These are phyloP conservation scores for Drechslera avenae DNA, from an alignment of 2,329 filamentous ascomycete genomes.

Conservation along the genomic window DNA sequence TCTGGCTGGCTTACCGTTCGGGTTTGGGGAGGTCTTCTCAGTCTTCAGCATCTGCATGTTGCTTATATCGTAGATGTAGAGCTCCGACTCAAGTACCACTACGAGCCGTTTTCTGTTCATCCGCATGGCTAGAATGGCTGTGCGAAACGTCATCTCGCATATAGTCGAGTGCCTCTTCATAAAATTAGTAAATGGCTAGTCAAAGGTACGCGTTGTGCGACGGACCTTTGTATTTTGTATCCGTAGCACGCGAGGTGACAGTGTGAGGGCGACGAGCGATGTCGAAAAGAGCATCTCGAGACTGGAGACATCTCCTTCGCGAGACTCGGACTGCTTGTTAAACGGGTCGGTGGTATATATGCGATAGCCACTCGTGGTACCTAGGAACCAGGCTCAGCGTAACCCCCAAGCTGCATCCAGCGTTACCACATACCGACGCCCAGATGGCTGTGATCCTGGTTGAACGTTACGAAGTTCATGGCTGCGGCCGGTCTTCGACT, in stretches of 20 bases:
- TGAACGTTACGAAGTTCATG: constrained; percentile 99
- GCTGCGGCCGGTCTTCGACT: constrained; percentile 41
- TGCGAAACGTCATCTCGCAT: constrained; percentile 97
- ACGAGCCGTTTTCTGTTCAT: constrained; percentile 93
- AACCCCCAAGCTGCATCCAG: background rate
- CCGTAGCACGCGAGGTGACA: constrained; percentile 88
- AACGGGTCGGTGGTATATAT: constrained; percentile 98
- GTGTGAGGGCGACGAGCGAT: constrained; percentile 88
- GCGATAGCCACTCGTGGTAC: constrained; percentile 90
- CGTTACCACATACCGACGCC: constrained; percentile 74
- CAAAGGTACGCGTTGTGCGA: constrained; percentile 8
- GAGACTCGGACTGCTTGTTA: constrained; percentile 89
- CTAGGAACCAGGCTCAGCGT: constrained; percentile 52
- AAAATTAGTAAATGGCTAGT: constrained; percentile 11
- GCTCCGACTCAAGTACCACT: constrained; percentile 92
- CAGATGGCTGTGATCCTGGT: constrained; percentile 97
- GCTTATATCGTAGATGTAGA: constrained; percentile 98
- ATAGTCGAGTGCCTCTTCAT: constrained; percentile 76
- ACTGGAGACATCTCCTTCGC: constrained; percentile 92
- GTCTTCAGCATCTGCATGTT: constrained; percentile 96
- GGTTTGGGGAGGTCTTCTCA: constrained; percentile 92
- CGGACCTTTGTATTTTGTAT: constrained; percentile 96
- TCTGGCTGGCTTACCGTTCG: constrained; percentile 60
- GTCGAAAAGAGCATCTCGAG: constrained; percentile 99
- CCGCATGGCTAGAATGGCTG: constrained; percentile 91